A percentile compares a stretch with the other conserved stretches of the same genome.
phyloP scores from a whole-genome alignment of 2,329 filamentous ascomycete species.

The Didymella segeticola region DNA sequence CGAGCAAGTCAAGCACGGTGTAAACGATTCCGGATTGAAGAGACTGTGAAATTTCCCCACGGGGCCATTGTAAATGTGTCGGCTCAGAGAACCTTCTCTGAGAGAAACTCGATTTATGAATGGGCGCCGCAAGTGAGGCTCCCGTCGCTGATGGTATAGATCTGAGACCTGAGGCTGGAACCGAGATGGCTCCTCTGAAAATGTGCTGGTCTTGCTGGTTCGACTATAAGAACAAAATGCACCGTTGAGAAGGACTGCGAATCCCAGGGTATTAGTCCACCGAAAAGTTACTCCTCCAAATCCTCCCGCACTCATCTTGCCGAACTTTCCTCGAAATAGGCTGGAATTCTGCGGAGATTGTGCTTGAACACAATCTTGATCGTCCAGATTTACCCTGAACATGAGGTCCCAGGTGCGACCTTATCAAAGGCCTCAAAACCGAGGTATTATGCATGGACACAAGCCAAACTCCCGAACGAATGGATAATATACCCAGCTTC shows the following conservation, averaged over 20 bases:
- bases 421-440: not conserved
- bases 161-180: not conserved
- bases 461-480: not conserved
- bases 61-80: not conserved
- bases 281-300: not conserved
- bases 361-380: not conserved
- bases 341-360: not conserved
- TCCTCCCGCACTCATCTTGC: conserved; percentile 4
- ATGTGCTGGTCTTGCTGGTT: not conserved
- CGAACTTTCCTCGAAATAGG: not conserved
- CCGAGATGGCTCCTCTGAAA: not conserved
- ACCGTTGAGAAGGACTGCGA: not conserved
- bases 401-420: not conserved
- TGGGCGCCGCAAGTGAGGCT: not conserved
- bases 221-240: not conserved
- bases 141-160: not conserved
- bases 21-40: not conserved
- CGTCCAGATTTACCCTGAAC: not conserved
- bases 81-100: too few species aligned
- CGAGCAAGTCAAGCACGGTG: conserved; percentile 7
- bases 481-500: not conserved
- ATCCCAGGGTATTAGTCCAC: not conserved
- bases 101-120: too few species aligned
- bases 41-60: not conserved
- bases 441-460: not conserved